Evolutionary conservation across 768 basidiomycete species (phyloP), one percentile per base, ranked within the genome.

Genomic region (Termitomyces sp.): DNA sequence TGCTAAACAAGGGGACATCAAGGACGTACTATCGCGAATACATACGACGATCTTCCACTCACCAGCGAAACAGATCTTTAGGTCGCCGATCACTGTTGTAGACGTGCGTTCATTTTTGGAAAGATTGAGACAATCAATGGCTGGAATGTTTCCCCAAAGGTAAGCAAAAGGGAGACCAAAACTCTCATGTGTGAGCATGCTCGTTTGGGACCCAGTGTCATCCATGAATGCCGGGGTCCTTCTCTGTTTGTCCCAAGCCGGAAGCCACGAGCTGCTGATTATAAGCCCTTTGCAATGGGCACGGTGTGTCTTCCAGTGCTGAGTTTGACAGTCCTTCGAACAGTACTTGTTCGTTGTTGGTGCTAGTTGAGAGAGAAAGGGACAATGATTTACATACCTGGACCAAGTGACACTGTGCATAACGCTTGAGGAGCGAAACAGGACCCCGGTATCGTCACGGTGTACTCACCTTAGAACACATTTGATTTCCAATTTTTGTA

Each of bases 251-350:
- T 68, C 54, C 73, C 73, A 74, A 26, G 64, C 60, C 40, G 73
- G 73, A 42, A 65, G 59, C 73, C 73, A 74, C 36, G 50, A 58
- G 14, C 57, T 49, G 43, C 64, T 64, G 22, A 70, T 65, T 45
- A 67, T 67, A 34, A 57, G 58, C 47, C 72, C 68, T 44, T 67
- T 65, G 49, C 73, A 74, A 20, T 55, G 58, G 8, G 49, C 14
- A 27, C 69, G 68, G 49, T 74, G 73, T 47, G 45, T 65, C 30
- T 67, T 58, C 70, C 70, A 73, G 37, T 74, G 72, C 10, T 62
- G 58, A 7, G 46, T 63, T 57, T 71, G 71, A 53, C 73, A 74
- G 39, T 67, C 62, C 40, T 69, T 67, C 7, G 71, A 72, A 60
- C 72, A 74, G 53, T 73, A 74, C 73, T 74, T 56, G 7, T 39